Evolutionary conservation across 202 grass and related monocot species (phyloP).

Genomic region (Bolboschoenoplectus hybrid): DNA sequence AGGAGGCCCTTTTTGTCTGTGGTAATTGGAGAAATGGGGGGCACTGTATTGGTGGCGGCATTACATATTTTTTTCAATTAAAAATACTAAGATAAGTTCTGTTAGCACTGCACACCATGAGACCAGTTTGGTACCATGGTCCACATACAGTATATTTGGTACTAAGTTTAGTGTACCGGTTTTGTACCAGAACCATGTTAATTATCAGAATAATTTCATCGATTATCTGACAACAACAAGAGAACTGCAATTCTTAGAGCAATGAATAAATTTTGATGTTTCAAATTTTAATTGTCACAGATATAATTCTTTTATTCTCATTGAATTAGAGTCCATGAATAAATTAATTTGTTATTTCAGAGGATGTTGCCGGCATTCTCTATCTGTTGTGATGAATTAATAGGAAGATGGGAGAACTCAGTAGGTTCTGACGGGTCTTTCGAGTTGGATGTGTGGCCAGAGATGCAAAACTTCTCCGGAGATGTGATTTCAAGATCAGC

Average conservation of each 20-base stretch:
- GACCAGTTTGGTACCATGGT: not conserved
- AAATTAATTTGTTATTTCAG: constrained; percentile 36
- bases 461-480: constrained; percentile 67
- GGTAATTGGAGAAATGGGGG: no score
- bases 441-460: constrained; percentile 71
- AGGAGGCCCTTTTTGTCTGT: no score
- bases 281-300: not conserved
- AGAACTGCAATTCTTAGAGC: not conserved
- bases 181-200: not conserved
- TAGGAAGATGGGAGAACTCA: constrained; percentile 63
- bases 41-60: no score
- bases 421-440: constrained; percentile 33
- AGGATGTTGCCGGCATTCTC: constrained; percentile 73
- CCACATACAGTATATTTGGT: not conserved
- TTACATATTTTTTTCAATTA: no score
- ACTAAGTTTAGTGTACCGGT: not conserved
- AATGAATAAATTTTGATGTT: not conserved
- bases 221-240: not conserved
- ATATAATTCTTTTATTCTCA: not conserved
- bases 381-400: constrained; percentile 51
- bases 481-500: constrained; percentile 80
- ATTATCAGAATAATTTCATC: not conserved
- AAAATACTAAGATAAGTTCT: not conserved
- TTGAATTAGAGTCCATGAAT: not conserved
- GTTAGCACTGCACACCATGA: not conserved